These are phyloP conservation scores for Geotrichum phurueaensis DNA, from an alignment of 1,139 yeast genomes.

Conservation along the genomic window DNA sequence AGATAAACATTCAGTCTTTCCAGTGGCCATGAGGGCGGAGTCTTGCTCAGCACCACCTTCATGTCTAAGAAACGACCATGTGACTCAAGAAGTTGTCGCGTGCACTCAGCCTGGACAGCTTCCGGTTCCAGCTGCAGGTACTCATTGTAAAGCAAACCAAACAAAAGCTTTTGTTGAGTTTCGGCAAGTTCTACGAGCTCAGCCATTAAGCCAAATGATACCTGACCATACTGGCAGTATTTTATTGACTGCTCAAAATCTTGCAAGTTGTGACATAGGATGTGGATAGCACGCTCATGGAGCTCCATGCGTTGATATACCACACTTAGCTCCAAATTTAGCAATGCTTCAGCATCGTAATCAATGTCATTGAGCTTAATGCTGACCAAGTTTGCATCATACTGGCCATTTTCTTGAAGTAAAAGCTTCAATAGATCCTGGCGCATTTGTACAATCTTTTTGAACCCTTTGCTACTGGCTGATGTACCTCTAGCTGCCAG, in stretches of 20 bases:
- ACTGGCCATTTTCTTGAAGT: slow-evolving; percentile 22
- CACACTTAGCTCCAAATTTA: slow-evolving; percentile 34
- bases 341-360: slow-evolving; percentile 21
- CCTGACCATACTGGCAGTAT: slow-evolving; percentile 31
- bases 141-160: slow-evolving; percentile 28
- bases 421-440: slow-evolving; percentile 29
- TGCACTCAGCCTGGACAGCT: slow-evolving; percentile 25
- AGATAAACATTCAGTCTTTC: slow-evolving; percentile 32
- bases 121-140: slow-evolving; percentile 28
- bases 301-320: slow-evolving; percentile 34
- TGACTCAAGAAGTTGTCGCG: slow-evolving; percentile 29
- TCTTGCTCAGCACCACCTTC: slow-evolving; percentile 27
- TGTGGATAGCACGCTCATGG: slow-evolving; percentile 33
- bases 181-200: slow-evolving; percentile 1
- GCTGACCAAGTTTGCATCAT: slow-evolving; percentile 27
- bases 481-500: slow-evolving; percentile 13
- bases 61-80: slow-evolving; percentile 32
- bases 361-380: slow-evolving; percentile 24
- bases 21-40: slow-evolving; percentile 36
- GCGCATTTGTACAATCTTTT: slow-evolving; percentile 22
- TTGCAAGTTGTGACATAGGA: slow-evolving; percentile 31
- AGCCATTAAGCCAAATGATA: not conserved
- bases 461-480: slow-evolving; percentile 8
- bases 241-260: slow-evolving; percentile 36
- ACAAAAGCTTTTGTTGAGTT: slow-evolving; percentile 24